A percentile compares a stretch with the other conserved stretches of the same genome.
Evolutionary conservation across 163 green algal species (phyloP).

Genomic region (Chlorella variabilis): DNA sequence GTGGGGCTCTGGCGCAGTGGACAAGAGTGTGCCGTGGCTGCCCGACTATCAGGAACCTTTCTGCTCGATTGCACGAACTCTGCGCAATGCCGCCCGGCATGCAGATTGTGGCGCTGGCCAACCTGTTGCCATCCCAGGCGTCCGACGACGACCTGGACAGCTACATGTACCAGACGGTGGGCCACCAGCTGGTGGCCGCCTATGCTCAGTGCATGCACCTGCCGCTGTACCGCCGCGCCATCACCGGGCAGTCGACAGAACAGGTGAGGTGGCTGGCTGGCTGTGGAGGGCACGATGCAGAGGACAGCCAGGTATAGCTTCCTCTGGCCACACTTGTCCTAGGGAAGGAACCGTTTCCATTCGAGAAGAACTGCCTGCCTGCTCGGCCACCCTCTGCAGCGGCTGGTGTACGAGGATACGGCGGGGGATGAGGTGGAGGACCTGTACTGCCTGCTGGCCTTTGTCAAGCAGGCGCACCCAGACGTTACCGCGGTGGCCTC

Average conservation of each 20-base stretch:
- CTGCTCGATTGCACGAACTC: too few relatives aligned
- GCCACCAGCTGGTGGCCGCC: slow-evolving; percentile 85
- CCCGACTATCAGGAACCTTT: too few relatives aligned
- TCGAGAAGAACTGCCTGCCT: too few relatives aligned
- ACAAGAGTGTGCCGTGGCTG: too few relatives aligned
- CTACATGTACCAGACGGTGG: slow-evolving; percentile 98
- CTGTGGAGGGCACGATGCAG: too few relatives aligned
- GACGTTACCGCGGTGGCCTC: slow-evolving; percentile 75
- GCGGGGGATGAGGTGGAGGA: slow-evolving; percentile 92
- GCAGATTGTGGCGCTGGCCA: slow-evolving; percentile 88
- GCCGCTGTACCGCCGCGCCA: slow-evolving; percentile 84
- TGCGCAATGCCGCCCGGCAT: too few relatives aligned
- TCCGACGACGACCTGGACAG: slow-evolving; percentile 90
- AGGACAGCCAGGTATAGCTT: too few relatives aligned
- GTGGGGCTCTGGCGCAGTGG: slow-evolving; percentile 41
- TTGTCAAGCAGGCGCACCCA: slow-evolving; percentile 65
- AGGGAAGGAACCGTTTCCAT: too few relatives aligned
- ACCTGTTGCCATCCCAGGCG: slow-evolving; percentile 76
- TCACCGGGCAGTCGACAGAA: slow-evolving; percentile 65
- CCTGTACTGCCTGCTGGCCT: slow-evolving; percentile 81
- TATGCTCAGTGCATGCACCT: slow-evolving; percentile 87
- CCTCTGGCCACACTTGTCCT: too few relatives aligned
- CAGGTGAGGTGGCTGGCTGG: slow-evolving; percentile 44
- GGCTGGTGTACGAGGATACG: slow-evolving; percentile 75
- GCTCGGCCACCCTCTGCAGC: too few relatives aligned